Base-by-base conservation (phyloP, 495 filamentous ascomycete species). In the Xanthoparmelia taractica region DNA sequence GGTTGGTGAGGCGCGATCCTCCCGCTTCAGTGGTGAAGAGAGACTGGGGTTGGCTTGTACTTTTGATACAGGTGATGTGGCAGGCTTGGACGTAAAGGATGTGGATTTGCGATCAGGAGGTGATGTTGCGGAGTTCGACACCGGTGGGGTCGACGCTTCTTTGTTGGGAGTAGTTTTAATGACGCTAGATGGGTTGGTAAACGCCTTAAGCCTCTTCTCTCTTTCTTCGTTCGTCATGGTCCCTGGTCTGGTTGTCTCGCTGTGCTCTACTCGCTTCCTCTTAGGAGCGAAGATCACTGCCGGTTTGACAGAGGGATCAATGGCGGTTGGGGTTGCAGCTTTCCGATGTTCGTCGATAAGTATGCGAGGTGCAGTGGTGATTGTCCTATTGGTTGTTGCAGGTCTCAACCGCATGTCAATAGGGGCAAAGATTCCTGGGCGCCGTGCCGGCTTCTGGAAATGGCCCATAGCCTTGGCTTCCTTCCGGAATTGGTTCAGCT, bases 331-430 rank as follows among this genome's bases (percentile, higher is more conserved):
- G 20, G 45, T 61, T 41, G 63, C 23, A 27, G 74, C 70, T 29
- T 71, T 74, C 20, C 73, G 72, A 61, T 80, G 76, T 23, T 76
- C 73, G 59, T 79, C 76, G 31, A 82, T 68, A 6, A 82, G 65
- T 2, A 72, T 73, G 7, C 70, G 70, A 11, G 79, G 78, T 5
- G 78, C 79, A 40, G 70, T 68, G 20, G 59, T 71, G 17, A 80
- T 69, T 38, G 36, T 73, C 40, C 77, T 68, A 47, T 78, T 73
- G 8, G 74, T 77, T 31, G 78, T 75, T 31, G 77, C 68, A 5
- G 77, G 74, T 27, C 77, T 63, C 25, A 31, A 27, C 38, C 17
- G 50, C 58, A 65, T 65, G 20, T 60, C 58, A n/a, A 15, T 50
- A 57, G 20, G 36, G 31, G 31, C 29, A 4, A 40, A 45, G 27